Percentiles rank a stretch among this genome's conserved stretches.
These are phyloP conservation scores for Metarhizium guizhouense DNA, from an alignment of 2,329 filamentous ascomycete genomes.

Conservation along the genomic window DNA sequence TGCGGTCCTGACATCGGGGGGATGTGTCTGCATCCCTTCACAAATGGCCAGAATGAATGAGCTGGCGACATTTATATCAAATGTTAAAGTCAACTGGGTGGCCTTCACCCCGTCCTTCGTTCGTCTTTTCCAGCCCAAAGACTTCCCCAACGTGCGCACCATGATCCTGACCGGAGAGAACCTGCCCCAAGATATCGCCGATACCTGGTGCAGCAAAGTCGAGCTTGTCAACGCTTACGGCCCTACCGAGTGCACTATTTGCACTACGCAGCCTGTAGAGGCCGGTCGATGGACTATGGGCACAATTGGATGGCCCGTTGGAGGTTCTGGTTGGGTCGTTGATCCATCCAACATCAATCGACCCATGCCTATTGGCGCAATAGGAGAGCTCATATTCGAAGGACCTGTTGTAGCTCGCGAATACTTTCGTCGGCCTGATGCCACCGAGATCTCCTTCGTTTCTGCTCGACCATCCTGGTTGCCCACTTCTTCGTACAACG, in stretches of 20 bases:
- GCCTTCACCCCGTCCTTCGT: slow-evolving; percentile 5
- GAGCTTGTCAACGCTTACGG: background rate
- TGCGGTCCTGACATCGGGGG: slow-evolving; percentile 5
- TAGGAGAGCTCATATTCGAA: slow-evolving; percentile 10
- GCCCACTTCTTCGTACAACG: no score
- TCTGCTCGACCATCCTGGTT: background rate
- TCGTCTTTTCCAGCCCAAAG: background rate
- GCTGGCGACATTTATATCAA: background rate
- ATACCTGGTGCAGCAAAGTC: background rate
- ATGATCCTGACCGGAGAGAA: slow-evolving; percentile 7
- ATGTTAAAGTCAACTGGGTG: background rate
- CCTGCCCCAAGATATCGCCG: background rate
- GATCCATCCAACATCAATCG: slow-evolving; percentile 1
- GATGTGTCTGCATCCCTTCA: slow-evolving; percentile 6
- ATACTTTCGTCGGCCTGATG: slow-evolving; percentile 1
- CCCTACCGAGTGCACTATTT: background rate
- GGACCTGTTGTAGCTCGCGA: slow-evolving; percentile 7
- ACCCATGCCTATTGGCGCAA: slow-evolving; percentile 5
- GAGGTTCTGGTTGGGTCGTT: slow-evolving; percentile 5
- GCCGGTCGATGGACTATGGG: background rate
- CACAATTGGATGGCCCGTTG: slow-evolving; percentile 3
- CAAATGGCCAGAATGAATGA: background rate
- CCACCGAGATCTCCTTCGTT: background rate
- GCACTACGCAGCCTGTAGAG: background rate
- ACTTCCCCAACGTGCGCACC: slow-evolving; percentile 1